Evolutionary conservation across 2,329 filamentous ascomycete species (phyloP), one percentile per base, ranked within the genome.

Genomic region (Cadophora luteo-olivacea): DNA sequence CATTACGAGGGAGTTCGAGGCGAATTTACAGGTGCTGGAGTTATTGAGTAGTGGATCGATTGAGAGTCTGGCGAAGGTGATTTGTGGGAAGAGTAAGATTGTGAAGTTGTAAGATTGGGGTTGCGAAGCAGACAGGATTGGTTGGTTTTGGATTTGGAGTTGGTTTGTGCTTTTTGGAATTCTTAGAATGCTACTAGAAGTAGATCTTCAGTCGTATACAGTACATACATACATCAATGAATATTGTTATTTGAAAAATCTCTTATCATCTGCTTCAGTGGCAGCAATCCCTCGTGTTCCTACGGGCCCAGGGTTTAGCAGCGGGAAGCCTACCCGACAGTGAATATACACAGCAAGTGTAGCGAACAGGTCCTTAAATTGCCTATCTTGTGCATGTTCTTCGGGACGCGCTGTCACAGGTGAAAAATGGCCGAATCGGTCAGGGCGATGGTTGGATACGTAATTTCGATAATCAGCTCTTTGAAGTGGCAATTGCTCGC

Each of bases 31-130:
- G 76, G 85, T 88, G 0, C 75, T 88, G 68, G 85, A 88, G 74
- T 75, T 88, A 68, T 76, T 87, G 48, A 84, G 82, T 6, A 85
- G 84, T 72, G 84, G 84, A 1, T 82, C 80, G 24, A 84, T 85
- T 69, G 80, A 83, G 77, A 83, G 79, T 1, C 74, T 86, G 19
- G 81, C 82, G 9, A 83, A 82, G 77, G 80, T 77, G 0, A 82
- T 85, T 45, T 84, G 82, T 73, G 78, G 78, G 19, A 85, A 85
- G 80, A 76, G 73, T 61, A 77, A 76, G 55, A 54, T 76, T 66
- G 67, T 69, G 33, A 61, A 60, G 16, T 57, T 65, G 48, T 63
- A 29, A 19, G 14, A 9, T 7, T 45, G 6, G 22, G 33, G 1
- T 41, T 9, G n/a, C 8, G 29, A 8, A 14, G 51, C 8, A 25